Base-by-base conservation (phyloP, 176 grass and related monocot species). In the Eragrostis nindensis region DNA sequence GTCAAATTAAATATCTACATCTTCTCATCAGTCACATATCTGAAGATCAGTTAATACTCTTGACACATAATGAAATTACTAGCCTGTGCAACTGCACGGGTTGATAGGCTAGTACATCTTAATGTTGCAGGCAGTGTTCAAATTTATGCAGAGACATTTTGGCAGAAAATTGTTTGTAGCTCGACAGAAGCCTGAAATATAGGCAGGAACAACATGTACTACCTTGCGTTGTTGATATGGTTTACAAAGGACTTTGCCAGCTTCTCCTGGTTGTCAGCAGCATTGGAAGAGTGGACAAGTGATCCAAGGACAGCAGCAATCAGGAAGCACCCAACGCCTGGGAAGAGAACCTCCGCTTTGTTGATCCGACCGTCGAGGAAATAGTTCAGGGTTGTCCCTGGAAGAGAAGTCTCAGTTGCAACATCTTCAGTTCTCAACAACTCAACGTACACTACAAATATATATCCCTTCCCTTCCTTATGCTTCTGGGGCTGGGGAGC, bases 361-460 rank as follows among this genome's bases (percentile, higher is more conserved):
- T 97, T 94, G 29, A 97, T 97, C 71, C 73, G 89, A 2, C 89
- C 90, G 21, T 97, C 95, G 3, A 97, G 87, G 69, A 92, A 97
- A 67, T 97, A 97, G 78, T 97, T 94, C 53, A 97, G 80, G 3
- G 89, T 94, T n/a, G n/a, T n/a, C n/a, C n/a, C n/a, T n/a, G n/a
- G n/a, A n/a, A n/a, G n/a, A n/a, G n/a, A n/a, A n/a, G n/a, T n/a
- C n/a, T n/a, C n/a, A n/a, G n/a, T n/a, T n/a, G n/a, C n/a, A n/a
- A n/a, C n/a, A n/a, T n/a, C n/a, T n/a, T n/a, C n/a, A n/a, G n/a
- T n/a, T n/a, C n/a, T n/a, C n/a, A n/a, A n/a, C 9, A 92, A 94
- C 39, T 92, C 92, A 90, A 56, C 3, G 82, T 6, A 76, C 47
- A 7, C 11, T 41, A n/a, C 8, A 36, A 22, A 0, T 4, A 62